Evolutionary conservation across 2,329 filamentous ascomycete species (phyloP), one percentile per base, ranked within the genome.

Genomic region (Cladosporium oxysporum): DNA sequence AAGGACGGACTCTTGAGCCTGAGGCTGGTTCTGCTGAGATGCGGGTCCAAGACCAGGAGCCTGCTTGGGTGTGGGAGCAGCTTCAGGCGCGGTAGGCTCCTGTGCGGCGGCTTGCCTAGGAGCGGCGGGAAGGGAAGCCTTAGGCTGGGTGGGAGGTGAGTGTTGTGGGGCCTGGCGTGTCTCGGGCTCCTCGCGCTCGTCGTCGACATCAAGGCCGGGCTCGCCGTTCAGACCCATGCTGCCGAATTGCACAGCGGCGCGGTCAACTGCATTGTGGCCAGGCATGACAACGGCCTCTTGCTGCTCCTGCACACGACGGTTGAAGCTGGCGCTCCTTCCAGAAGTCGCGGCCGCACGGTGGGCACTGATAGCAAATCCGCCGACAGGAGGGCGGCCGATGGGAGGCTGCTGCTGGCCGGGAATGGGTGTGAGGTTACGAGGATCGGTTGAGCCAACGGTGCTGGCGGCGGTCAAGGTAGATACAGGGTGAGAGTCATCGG

Each of bases 261-360:
- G 90, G 77, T 98, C 94, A 31, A 99, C 91, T 62, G 95, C 93
- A 71, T 95, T 93, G 82, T 97, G 97, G 67, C 92, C 93, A 55
- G 95, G 95, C 94, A 99, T 97, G 70, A 97, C 93, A 49, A 99
- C 95, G 66, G 95, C 92, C 81, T 99, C 95, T 79, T 97, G 93
- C 77, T 99, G 95, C 73, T 98, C 93, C 74, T 96, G 84, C 63
- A 97, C 86, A 74, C 92, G 91, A 71, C 94, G 89, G 78, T 96
- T 91, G 79, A 91, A 92, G 80, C 90, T 93, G 23, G 92, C 87
- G 64, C 88, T 89, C 68, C 94, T 91, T 67, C 83, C 82, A 66
- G 85, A 74, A 35, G 78, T 79, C 28, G 86, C 82, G 68, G 89
- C 90, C 14, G 91, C 91, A 82, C 96, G 97, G 73, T 91, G 84